phyloP scores from a whole-genome alignment of 805 yeast species.

The Saccharomycopsis schoenii region DNA sequence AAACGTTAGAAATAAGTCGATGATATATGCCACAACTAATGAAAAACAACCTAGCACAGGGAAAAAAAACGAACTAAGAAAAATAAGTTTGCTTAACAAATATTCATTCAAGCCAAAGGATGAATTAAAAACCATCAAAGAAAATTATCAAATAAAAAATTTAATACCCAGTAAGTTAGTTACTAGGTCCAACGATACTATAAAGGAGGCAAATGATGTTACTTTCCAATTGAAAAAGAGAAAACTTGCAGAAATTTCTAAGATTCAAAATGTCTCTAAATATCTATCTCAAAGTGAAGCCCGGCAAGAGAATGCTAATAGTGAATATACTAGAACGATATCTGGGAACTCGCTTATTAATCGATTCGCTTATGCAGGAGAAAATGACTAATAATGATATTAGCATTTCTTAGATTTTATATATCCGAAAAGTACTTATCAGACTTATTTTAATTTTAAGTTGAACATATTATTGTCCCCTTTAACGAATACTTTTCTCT shows the following conservation, averaged over 20 bases:
- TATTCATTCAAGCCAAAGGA: not conserved
- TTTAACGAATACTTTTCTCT: slow-evolving; percentile 50
- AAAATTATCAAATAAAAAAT: not conserved
- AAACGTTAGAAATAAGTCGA: not conserved
- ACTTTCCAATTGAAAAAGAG: not conserved
- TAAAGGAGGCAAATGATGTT: not conserved
- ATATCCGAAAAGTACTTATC: not conserved
- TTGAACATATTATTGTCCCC: slow-evolving; percentile 19
- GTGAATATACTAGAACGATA: not conserved
- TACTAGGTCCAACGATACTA: not conserved
- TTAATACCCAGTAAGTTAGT: not conserved
- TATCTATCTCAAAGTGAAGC: not conserved
- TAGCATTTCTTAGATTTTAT: not conserved
- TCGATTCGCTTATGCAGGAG: not conserved
- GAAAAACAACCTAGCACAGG: not conserved
- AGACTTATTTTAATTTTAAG: not conserved
- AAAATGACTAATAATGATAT: not conserved
- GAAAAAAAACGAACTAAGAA: not conserved
- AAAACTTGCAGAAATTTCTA: not conserved
- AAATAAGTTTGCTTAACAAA: not conserved
- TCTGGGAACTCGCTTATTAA: not conserved
- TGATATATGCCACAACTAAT: not conserved
- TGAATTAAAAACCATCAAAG: not conserved
- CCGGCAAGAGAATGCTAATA: not conserved
- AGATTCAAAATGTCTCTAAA: not conserved